Evolutionary conservation across 371 early-diverging fungal genomes (phyloP), one percentile per base, ranked within the genome.

Genomic region (Lichtheimia corymbifera): DNA sequence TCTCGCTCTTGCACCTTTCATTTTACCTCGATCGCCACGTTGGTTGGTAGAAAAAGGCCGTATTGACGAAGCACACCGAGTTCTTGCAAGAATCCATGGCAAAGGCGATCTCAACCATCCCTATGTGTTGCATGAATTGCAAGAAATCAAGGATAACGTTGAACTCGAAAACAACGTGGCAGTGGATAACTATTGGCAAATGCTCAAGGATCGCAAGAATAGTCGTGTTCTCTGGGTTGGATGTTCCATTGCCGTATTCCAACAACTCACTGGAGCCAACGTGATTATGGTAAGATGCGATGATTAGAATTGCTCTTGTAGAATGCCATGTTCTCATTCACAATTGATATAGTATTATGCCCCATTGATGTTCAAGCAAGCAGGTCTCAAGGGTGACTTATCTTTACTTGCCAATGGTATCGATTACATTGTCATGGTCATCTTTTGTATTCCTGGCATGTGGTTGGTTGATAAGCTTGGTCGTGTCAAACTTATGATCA

Each of bases 71-170:
- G 93, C 91, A 20, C 77, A 86, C 20, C 56, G 66, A 35, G 90
- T 88, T 11, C 76, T 97, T 13, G 93, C 93, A 28, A 76, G 85
- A 55, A 82, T 97, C 70, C 88, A 91, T 47, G 79, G 84, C 45
- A 59, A 64, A 6, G 82, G 83, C 56, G 79, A 88, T 58, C 70
- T 71, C 58, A 72, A 81, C 40, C 74, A 72, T 51, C 74, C 88
- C 24, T 79, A 69, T 18, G 90, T 94, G 18, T 55, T 85, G 17
- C 81, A 82, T 18, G 96, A 96, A 77, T 88, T 83, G 66, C 80
- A 87, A 50, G 88, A 89, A 44, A 92, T 95, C 67, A 72, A 88
- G 66, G 86, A 88, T 40, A 77, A 81, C 52, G 78, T 92, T 35
- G 84, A 79, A 52, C 69, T 85, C 40, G 96, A 97, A 72, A 80